These are phyloP conservation scores for Sergeia podlipaevii DNA, from an alignment of 208 protist genomes.

Conservation along the genomic window DNA sequence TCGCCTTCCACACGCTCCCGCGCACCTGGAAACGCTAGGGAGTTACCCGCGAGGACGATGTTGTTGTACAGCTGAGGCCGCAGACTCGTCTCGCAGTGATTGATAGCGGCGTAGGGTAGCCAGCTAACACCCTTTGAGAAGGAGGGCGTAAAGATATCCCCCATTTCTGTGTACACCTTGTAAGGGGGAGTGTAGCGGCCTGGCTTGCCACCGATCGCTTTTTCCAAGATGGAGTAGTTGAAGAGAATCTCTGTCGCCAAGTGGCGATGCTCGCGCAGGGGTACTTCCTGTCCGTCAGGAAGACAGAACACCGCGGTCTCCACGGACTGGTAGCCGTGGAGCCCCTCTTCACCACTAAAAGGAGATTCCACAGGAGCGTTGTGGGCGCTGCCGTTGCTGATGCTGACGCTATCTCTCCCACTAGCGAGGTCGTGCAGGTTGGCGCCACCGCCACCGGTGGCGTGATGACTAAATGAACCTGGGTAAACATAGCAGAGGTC, in stretches of 20 bases:
- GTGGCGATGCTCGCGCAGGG: conserved; percentile 59
- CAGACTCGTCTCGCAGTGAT: conserved; percentile 88
- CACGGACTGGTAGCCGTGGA: no score
- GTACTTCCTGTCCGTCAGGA: conserved; percentile 86
- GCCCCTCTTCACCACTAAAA: no score
- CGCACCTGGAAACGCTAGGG: conserved; percentile 82
- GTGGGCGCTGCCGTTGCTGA: not conserved
- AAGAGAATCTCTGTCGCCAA: conserved; percentile 81
- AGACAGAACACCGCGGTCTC: conserved; percentile 45
- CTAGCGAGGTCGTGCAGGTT: not conserved
- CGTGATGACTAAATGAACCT: conserved; percentile 7
- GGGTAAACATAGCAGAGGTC: conserved; percentile 82
- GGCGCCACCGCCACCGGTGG: not conserved
- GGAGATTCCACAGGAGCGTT: not conserved
- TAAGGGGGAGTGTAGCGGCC: conserved; percentile 55
- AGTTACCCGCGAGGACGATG: conserved; percentile 93
- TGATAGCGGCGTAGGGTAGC: conserved; percentile 89
- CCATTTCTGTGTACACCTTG: conserved; percentile 81
- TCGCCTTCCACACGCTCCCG: conserved; percentile 83
- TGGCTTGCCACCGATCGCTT: conserved; percentile 15
- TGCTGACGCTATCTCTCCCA: not conserved
- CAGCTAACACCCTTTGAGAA: conserved; percentile 90
- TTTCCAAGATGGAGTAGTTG: conserved; percentile 74
- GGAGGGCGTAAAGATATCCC: conserved; percentile 75
- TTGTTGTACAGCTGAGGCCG: conserved; percentile 89